Percentiles rank a stretch among this genome's conserved stretches.
These are phyloP conservation scores for Tubosaeta sp. DNA, from an alignment of 768 basidiomycete species.

Conservation along the genomic window DNA sequence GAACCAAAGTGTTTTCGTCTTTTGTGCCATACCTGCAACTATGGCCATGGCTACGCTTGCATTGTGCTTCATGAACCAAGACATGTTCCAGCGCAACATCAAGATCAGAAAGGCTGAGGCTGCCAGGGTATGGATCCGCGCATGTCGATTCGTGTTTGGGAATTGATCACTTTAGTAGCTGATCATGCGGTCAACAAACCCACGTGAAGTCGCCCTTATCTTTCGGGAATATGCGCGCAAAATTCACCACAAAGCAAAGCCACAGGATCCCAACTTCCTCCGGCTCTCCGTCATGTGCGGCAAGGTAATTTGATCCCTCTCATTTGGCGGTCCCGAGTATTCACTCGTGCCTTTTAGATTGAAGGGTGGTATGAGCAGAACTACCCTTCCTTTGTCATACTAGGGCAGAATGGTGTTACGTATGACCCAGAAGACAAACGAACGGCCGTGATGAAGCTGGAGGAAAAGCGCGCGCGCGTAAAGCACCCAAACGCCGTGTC, in stretches of 20 bases:
- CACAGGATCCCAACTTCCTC: slow-evolving; percentile 85
- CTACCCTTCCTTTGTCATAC: slow-evolving; percentile 83
- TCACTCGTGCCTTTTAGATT: slow-evolving; percentile 46
- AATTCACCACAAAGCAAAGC: slow-evolving; percentile 77
- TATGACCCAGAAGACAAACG: slow-evolving; percentile 56
- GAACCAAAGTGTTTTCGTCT: slow-evolving; percentile 93
- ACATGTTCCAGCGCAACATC: slow-evolving; percentile 81
- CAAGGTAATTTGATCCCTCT: slow-evolving; percentile 46
- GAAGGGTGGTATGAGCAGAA: slow-evolving; percentile 92
- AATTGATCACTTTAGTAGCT: slow-evolving; percentile 44
- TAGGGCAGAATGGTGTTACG: slow-evolving; percentile 21
- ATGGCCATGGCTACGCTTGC: slow-evolving; percentile 96
- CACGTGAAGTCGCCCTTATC: slow-evolving; percentile 83
- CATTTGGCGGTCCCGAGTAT: slow-evolving; percentile 1
- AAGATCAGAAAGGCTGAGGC: slow-evolving; percentile 95
- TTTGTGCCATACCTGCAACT: slow-evolving; percentile 88
- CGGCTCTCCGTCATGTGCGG: slow-evolving; percentile 79
- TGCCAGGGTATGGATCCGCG: slow-evolving; percentile 54
- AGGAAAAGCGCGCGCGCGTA: slow-evolving; percentile 41
- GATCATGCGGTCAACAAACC: slow-evolving; percentile 90
- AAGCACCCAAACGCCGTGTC: slow-evolving; percentile 11
- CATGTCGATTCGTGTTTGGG: neutral
- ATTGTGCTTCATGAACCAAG: slow-evolving; percentile 89
- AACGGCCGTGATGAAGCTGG: slow-evolving; percentile 42
- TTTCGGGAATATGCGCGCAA: slow-evolving; percentile 78